Conservation (phyloP, 2,329 filamentous ascomycete species). For the Leptographium procerum region DNA sequence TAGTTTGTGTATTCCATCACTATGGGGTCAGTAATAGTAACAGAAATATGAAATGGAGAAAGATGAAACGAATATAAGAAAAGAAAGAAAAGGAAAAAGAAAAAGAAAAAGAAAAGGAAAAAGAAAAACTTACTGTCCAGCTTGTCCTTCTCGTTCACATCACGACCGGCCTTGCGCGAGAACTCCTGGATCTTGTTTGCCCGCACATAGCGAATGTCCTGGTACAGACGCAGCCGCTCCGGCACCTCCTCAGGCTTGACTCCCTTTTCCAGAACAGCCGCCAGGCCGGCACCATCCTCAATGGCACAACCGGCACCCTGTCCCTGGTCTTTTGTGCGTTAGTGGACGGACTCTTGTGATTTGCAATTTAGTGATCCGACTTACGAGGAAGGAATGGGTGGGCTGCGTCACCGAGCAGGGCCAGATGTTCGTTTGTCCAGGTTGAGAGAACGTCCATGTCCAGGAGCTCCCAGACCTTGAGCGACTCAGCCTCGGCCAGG, state of each 20-base stretch:
- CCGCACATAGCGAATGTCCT: constrained; percentile 44
- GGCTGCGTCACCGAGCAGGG: constrained; percentile 53
- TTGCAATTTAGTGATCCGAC: constrained; percentile 11
- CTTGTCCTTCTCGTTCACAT: constrained; percentile 25
- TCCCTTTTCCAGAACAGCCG: constrained; percentile 39
- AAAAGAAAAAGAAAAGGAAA: constrained; percentile 17
- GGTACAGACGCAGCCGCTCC: constrained; percentile 46
- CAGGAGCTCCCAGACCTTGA: constrained; percentile 47
- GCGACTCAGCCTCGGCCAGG: constrained; percentile 29
- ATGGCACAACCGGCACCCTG: constrained; percentile 55
- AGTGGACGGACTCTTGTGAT: rapidly evolving
- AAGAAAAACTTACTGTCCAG: constrained; percentile 30
- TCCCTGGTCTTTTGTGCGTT: constrained; percentile 28
- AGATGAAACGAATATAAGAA: too few relatives aligned
- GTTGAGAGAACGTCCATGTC: constrained; percentile 46
- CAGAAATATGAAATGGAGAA: too few relatives aligned
- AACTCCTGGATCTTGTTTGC: constrained; percentile 16
- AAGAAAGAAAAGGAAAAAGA: background rate
- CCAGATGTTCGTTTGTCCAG: constrained; percentile 43
- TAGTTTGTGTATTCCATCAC: constrained; percentile 32
- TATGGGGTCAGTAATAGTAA: constrained; percentile 12
- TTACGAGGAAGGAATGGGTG: constrained; percentile 54
- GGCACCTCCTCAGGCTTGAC: constrained; percentile 34
- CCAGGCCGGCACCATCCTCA: constrained; percentile 52
- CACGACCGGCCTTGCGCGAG: constrained; percentile 39